Evolutionary conservation across 2,329 filamentous ascomycete genomes (phyloP).

Genomic region (Penicillium corylophilum): DNA sequence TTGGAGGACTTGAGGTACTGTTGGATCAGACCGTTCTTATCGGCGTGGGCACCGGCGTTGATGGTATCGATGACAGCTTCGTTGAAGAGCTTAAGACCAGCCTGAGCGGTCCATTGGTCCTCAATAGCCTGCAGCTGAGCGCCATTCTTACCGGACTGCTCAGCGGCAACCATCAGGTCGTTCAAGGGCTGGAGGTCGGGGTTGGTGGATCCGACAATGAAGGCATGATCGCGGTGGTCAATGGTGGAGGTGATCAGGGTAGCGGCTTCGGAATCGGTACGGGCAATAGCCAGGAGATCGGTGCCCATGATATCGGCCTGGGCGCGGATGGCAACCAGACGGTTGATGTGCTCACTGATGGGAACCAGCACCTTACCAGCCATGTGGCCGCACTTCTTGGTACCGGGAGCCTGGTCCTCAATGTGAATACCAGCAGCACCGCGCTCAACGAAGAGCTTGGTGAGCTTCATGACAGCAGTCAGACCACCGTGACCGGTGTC

Average conservation of each 20-base stretch:
- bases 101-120: conserved; percentile 78
- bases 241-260: conserved; percentile 97
- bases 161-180: conserved; percentile 87
- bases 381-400: conserved; percentile 99
- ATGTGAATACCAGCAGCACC: conserved; percentile 98
- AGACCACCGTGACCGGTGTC: conserved; percentile 96
- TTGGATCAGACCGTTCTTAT: conserved; percentile 67
- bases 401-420: conserved; percentile 95
- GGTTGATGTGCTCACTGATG: conserved; percentile 97
- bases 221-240: conserved; percentile 90
- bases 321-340: conserved; percentile 90
- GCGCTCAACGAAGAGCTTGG: conserved; percentile 94
- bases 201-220: conserved; percentile 89
- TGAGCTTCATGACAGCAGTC: conserved; percentile 99
- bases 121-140: conserved; percentile 84
- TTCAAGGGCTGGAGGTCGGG: conserved; percentile 77
- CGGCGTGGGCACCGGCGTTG: conserved; percentile 60
- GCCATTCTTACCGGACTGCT: conserved; percentile 77
- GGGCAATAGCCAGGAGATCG: conserved; percentile 85
- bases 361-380: conserved; percentile 97
- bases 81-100: conserved; percentile 82
- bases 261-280: conserved; percentile 95
- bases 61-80: conserved; percentile 85
- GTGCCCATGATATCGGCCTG: conserved; percentile 98
- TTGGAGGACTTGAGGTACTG: conserved; percentile 67